Evolutionary conservation across 345 rosid genomes (phyloP).

Genomic region (Lumnitzera littorea): DNA sequence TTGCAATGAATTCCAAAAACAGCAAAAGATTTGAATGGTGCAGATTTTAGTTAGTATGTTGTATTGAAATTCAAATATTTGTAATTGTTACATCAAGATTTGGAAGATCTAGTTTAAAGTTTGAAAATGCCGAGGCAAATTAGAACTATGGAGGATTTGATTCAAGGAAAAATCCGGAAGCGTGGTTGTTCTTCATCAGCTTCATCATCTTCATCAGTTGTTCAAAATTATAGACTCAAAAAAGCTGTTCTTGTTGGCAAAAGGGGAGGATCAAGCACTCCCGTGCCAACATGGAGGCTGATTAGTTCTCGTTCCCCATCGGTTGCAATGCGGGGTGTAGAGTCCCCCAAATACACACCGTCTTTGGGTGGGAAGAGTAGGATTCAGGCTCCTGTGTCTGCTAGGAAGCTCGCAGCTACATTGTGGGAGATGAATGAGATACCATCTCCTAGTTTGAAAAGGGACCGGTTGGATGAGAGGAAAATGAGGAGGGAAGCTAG

Average conservation of each 20-base stretch:
- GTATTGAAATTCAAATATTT: too few species aligned
- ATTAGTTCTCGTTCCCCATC: conserved; percentile 62
- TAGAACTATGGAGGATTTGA: conserved; percentile 41
- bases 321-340: conserved; percentile 35
- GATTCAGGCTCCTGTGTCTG: conserved; percentile 65
- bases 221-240: conserved; percentile 76
- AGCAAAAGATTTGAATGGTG: too few species aligned
- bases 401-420: conserved; percentile 93
- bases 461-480: conserved; percentile 35
- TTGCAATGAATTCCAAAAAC: too few species aligned
- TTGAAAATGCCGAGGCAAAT: conserved; percentile 60
- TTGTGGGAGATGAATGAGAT: conserved; percentile 98
- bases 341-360: conserved; percentile 47
- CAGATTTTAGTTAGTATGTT: too few species aligned
- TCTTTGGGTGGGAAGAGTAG: conserved; percentile 33
- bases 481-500: conserved; percentile 38
- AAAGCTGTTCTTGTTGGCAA: conserved; percentile 77
- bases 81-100: conserved; percentile 3
- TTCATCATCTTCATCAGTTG: conserved; percentile 69
- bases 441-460: conserved; percentile 62
- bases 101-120: conserved; percentile 18
- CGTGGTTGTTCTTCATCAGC: conserved; percentile 86
- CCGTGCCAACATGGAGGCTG: conserved; percentile 83
- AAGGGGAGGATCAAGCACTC: conserved; percentile 82
- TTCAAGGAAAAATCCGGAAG: conserved; percentile 83